Conservation (phyloP, 2,329 filamentous ascomycete genomes). For the Aspergillus novofumigatus region DNA sequence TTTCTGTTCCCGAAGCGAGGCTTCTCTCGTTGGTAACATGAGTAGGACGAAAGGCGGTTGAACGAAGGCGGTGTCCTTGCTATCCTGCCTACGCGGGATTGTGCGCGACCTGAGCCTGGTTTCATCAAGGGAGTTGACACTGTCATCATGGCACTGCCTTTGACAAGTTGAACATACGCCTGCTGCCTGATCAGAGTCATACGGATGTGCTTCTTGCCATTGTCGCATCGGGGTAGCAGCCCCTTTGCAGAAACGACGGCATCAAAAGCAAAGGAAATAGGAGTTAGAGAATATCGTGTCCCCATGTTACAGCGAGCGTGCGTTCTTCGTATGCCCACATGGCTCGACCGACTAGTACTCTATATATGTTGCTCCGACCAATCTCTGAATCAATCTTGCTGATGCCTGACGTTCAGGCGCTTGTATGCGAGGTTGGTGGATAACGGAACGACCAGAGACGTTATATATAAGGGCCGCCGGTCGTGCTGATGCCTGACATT, state of each 20-base stretch:
- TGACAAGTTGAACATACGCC: background rate
- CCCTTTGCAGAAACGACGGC: background rate
- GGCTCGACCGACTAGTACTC: background rate
- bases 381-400: background rate
- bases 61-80: background rate
- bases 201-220: background rate
- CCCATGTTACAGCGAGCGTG: too few relatives aligned
- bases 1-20: background rate
- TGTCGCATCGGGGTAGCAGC: background rate
- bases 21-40: background rate
- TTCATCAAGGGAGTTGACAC: background rate
- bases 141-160: background rate
- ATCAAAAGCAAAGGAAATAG: background rate
- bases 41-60: background rate
- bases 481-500: constrained; percentile 26
- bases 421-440: constrained; percentile 21
- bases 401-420: constrained; percentile 10
- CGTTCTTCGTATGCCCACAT: background rate
- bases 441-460: constrained; percentile 12
- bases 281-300: too few relatives aligned
- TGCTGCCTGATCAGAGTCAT: background rate
- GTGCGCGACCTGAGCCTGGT: background rate
- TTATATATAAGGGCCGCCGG: background rate
- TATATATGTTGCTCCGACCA: background rate
- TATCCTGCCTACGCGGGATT: background rate